These are phyloP conservation scores for Tricholoma bakamatsutake DNA, from an alignment of 768 basidiomycete genomes.

Conservation along the genomic window DNA sequence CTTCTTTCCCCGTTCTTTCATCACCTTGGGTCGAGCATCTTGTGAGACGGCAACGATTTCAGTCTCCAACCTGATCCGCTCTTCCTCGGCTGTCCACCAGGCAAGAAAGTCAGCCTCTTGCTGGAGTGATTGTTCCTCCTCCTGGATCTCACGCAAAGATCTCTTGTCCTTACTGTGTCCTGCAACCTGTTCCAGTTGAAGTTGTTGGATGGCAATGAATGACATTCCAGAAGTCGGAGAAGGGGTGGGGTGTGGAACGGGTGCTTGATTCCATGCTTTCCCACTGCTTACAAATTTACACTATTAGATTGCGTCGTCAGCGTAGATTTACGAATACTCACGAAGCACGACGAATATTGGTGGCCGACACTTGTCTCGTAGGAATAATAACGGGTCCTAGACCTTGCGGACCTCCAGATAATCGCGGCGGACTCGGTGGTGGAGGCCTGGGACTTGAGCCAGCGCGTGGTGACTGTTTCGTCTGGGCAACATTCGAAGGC, in stretches of 20 bases:
- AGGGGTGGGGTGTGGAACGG: slow-evolving; percentile 18
- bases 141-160: slow-evolving; percentile 78
- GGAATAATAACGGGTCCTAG: slow-evolving; percentile 68
- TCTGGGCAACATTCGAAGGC: not conserved
- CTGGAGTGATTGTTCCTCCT: slow-evolving; percentile 65
- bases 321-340: slow-evolving; percentile 27
- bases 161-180: slow-evolving; percentile 43
- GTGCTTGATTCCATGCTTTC: slow-evolving; percentile 53
- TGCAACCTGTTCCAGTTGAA: slow-evolving; percentile 54
- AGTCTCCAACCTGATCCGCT: slow-evolving; percentile 48
- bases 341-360: slow-evolving; percentile 40
- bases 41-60: slow-evolving; percentile 6
- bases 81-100: slow-evolving; percentile 89
- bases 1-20: slow-evolving; percentile 1
- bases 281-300: slow-evolving; percentile 19
- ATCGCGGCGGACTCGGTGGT: slow-evolving; percentile 14
- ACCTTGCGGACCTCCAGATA: slow-evolving; percentile 25
- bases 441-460: slow-evolving; percentile 10
- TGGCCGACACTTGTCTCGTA: slow-evolving; percentile 33
- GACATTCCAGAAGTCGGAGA: slow-evolving; percentile 42
- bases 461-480: not conserved
- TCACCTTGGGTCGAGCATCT: not conserved
- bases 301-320: not conserved
- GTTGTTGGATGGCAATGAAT: slow-evolving; percentile 78
- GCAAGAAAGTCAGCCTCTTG: slow-evolving; percentile 76